These are phyloP conservation scores for Leccinum obscurum DNA, from an alignment of 768 basidiomycete genomes.

Conservation along the genomic window DNA sequence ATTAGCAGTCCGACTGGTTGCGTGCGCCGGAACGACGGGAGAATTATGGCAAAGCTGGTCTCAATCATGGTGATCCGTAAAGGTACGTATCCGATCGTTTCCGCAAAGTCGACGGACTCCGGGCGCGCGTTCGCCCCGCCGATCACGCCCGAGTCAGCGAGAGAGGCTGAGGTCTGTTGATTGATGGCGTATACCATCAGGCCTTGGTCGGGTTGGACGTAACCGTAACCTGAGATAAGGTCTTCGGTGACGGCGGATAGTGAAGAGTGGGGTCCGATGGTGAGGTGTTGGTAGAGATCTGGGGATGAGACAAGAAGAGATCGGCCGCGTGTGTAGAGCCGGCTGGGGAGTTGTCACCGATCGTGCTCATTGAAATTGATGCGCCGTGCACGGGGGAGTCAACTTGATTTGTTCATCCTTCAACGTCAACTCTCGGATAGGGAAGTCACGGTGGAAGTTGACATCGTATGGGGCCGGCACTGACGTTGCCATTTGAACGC, in stretches of 20 bases:
- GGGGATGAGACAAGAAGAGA: slow-evolving; percentile 39
- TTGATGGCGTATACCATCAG: slow-evolving; percentile 48
- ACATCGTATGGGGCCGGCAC: slow-evolving; percentile 23
- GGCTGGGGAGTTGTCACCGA: slow-evolving; percentile 34
- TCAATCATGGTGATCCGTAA: slow-evolving; percentile 48
- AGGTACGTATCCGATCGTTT: slow-evolving; percentile 47
- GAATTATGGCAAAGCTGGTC: slow-evolving; percentile 53
- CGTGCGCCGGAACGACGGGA: slow-evolving; percentile 61
- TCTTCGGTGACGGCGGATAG: slow-evolving; percentile 36
- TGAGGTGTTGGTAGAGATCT: slow-evolving; percentile 47
- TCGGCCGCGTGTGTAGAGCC: slow-evolving; percentile 39
- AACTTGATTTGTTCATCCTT: no score
- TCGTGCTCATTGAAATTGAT: not conserved
- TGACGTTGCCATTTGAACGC: not conserved
- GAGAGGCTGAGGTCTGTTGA: slow-evolving; percentile 52
- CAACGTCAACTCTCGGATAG: slow-evolving; percentile 35
- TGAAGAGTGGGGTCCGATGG: slow-evolving; percentile 49
- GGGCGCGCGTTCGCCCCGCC: not conserved
- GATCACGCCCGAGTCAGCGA: not conserved
- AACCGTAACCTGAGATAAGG: slow-evolving; percentile 31
- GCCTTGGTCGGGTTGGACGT: slow-evolving; percentile 37
- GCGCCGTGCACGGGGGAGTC: not conserved
- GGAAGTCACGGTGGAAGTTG: slow-evolving; percentile 49
- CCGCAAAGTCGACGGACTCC: slow-evolving; percentile 44
- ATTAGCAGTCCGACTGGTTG: slow-evolving; percentile 24